Conservation (phyloP, 2,329 filamentous ascomycete species). For the Plectosphaerella plurivora region DNA sequence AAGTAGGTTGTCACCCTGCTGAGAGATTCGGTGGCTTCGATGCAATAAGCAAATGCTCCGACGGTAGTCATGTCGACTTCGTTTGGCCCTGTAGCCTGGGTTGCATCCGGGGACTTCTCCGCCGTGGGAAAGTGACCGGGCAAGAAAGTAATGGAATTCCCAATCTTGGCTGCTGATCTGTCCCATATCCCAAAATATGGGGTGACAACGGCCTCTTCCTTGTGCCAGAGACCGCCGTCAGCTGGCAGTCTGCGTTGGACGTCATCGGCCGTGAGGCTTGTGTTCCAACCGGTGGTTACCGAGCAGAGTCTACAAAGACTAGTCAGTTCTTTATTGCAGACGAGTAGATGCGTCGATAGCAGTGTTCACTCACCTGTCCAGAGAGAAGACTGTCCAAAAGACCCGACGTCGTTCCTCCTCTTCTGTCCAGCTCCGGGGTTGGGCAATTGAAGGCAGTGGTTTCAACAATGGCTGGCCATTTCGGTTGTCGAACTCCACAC, state of each 20-base stretch:
- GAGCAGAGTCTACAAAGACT: conserved; percentile 14
- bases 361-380: conserved; percentile 19
- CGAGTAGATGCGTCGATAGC: accelerated
- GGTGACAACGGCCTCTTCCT: conserved; percentile 29
- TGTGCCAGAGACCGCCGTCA: conserved; percentile 36
- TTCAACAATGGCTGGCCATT: conserved; percentile 11
- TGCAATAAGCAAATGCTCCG: conserved; percentile 40
- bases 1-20: conserved; percentile 40
- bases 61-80: conserved; percentile 28
- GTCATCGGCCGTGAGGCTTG: conserved; percentile 24
- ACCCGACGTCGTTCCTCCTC: conserved; percentile 25
- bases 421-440: conserved; percentile 24
- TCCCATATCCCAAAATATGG: conserved; percentile 43
- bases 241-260: conserved; percentile 23
- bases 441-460: conserved; percentile 20
- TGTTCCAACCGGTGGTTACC: conserved; percentile 24
- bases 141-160: conserved; percentile 32
- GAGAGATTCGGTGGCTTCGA: conserved; percentile 41
- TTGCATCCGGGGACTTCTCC: conserved; percentile 10
- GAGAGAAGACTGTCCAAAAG: conserved; percentile 26
- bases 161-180: conserved; percentile 29
- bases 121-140: conserved; percentile 24
- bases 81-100: conserved; percentile 5
- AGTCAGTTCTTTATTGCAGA: neutral
- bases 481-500: conserved; percentile 11